Percentiles rank a stretch among this genome's conserved stretches.
These are phyloP conservation scores for Brassica cretica DNA, from an alignment of 345 rosid genomes.

Conservation along the genomic window DNA sequence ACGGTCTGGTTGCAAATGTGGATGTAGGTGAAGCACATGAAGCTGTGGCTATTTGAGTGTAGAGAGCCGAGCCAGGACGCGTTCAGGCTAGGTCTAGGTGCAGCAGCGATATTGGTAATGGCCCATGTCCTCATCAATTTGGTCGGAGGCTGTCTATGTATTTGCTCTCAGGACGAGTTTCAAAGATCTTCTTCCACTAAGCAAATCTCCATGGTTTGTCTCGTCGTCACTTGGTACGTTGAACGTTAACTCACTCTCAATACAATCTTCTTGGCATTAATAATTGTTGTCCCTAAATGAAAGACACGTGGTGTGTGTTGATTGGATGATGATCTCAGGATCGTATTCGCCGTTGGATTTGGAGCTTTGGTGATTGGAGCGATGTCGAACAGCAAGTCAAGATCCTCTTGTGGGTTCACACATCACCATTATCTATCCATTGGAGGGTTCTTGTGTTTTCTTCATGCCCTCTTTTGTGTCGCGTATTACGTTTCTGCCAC, in stretches of 20 bases:
- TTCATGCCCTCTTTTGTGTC: constrained; percentile 74
- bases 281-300: background rate
- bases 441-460: constrained; percentile 87
- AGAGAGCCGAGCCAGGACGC: constrained; percentile 83
- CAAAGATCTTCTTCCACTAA: constrained; percentile 59
- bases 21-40: constrained; percentile 67
- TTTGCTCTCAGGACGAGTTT: constrained; percentile 73
- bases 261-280: background rate
- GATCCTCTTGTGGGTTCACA: constrained; percentile 76
- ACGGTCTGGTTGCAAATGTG: background rate
- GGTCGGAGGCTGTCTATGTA: constrained; percentile 77
- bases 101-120: constrained; percentile 58
- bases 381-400: constrained; percentile 71
- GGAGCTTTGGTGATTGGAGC: constrained; percentile 75
- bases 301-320: constrained; percentile 10
- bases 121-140: constrained; percentile 78
- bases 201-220: constrained; percentile 72
- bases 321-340: constrained; percentile 48
- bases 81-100: constrained; percentile 74
- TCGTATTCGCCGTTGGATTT: constrained; percentile 67
- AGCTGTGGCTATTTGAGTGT: constrained; percentile 83
- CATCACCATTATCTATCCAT: constrained; percentile 82
- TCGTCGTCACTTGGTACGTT: constrained; percentile 72
- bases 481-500: constrained; percentile 81
- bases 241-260: background rate